These are phyloP conservation scores for Haplosporangium gracile DNA, from an alignment of 192 early-diverging fungal species.

Conservation along the genomic window DNA sequence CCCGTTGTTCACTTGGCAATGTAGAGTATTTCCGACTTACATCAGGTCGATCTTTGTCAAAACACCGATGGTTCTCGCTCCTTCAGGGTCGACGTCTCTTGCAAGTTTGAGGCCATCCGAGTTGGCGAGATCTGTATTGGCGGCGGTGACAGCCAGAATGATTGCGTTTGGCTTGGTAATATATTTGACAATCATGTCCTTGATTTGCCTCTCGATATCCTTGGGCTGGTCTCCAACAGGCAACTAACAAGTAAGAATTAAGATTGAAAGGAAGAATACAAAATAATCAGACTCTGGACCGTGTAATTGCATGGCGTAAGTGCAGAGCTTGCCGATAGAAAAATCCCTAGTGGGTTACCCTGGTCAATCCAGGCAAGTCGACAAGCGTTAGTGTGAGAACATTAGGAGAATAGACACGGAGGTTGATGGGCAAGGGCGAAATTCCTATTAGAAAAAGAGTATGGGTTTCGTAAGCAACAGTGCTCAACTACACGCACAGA, in stretches of 20 bases:
- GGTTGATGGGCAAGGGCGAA: constrained; percentile 95
- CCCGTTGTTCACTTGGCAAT: no score
- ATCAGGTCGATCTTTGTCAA: constrained; percentile 99
- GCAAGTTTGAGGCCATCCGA: constrained; percentile 98
- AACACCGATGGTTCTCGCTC: constrained; percentile 98
- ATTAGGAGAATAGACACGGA: constrained; percentile 97
- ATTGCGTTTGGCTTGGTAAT: constrained; percentile 98
- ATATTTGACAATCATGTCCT: constrained; percentile 98
- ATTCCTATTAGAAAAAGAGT: constrained; percentile 70
- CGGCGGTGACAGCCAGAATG: constrained; percentile 97
- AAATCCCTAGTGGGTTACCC: constrained; percentile 58
- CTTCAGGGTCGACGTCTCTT: constrained; percentile 98
- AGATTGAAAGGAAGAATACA: not conserved
- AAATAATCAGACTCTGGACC: not conserved
- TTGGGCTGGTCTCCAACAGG: constrained; percentile 99
- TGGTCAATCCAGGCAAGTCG: constrained; percentile 98
- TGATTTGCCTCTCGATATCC: constrained; percentile 98
- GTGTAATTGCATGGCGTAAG: not conserved
- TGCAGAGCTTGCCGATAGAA: no score
- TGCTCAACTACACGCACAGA: not conserved
- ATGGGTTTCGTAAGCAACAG: not conserved
- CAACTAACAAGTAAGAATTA: constrained; percentile 60
- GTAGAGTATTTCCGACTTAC: constrained; percentile 48
- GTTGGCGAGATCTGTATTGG: constrained; percentile 99
- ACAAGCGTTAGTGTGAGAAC: constrained; percentile 98